phyloP scores from a whole-genome alignment of 2,329 filamentous ascomycete species.

The Aspergillus spinulosporus region DNA sequence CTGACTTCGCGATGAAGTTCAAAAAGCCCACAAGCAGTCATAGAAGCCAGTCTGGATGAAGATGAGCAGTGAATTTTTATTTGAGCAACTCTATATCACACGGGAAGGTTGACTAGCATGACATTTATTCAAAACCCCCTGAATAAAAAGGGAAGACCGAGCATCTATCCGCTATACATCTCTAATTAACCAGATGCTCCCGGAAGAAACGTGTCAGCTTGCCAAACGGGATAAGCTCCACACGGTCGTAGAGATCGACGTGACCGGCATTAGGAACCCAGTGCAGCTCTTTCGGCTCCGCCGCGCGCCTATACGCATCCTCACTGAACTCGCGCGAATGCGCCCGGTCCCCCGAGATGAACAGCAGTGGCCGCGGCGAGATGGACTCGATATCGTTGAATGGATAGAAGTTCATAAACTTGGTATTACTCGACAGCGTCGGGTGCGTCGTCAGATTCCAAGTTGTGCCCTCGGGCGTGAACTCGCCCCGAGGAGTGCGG shows the following conservation, averaged over 20 bases:
- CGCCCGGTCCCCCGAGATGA: constrained; percentile 26
- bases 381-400: constrained; percentile 27
- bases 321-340: constrained; percentile 28
- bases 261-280: constrained; percentile 37
- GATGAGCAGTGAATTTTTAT: too few relatives aligned
- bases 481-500: constrained; percentile 32
- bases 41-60: too few relatives aligned
- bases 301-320: constrained; percentile 27
- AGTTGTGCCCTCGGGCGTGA: constrained; percentile 23
- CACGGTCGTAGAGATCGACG: constrained; percentile 41
- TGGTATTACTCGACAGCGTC: constrained; percentile 29
- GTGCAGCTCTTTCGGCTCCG: constrained; percentile 40
- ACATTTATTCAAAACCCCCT: too few relatives aligned
- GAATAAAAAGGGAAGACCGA: too few relatives aligned
- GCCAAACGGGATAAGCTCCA: constrained; percentile 37
- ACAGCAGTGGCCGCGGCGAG: constrained; percentile 26
- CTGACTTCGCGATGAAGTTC: too few relatives aligned
- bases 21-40: too few relatives aligned
- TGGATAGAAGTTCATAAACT: constrained; percentile 33
- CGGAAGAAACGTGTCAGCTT: constrained; percentile 30
- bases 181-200: constrained; percentile 10
- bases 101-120: too few relatives aligned
- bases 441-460: constrained; percentile 32
- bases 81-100: too few relatives aligned
- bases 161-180: too few relatives aligned